phyloP scores from a whole-genome alignment of 2,329 filamentous ascomycete genomes.

The Chalara sp. region DNA sequence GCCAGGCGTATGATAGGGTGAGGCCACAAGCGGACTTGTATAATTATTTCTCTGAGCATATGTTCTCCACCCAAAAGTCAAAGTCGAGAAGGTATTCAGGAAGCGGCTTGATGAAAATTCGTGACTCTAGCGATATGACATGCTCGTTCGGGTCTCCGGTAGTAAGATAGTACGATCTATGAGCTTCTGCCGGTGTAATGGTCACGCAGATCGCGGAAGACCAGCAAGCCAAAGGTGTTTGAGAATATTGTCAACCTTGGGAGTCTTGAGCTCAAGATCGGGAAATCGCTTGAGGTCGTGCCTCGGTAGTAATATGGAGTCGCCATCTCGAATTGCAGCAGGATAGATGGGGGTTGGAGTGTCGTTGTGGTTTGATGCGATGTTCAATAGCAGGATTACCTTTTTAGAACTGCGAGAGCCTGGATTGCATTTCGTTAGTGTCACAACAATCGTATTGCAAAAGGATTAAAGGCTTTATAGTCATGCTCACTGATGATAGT shows the following conservation, averaged over 20 bases:
- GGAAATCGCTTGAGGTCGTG: background rate
- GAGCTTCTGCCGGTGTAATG: slow-evolving; percentile 26
- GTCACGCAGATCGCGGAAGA: slow-evolving; percentile 4
- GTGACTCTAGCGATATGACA: slow-evolving; percentile 24
- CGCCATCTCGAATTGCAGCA: background rate
- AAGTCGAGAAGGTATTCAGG: slow-evolving; percentile 23
- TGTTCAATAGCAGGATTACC: no score
- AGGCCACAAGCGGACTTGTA: slow-evolving; percentile 22
- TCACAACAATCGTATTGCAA: no score
- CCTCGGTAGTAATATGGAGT: background rate
- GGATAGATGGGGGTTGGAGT: no score
- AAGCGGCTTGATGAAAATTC: slow-evolving; percentile 30
- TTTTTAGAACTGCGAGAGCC: no score
- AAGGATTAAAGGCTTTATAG: no score
- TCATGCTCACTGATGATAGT: no score
- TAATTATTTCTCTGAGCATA: slow-evolving; percentile 3
- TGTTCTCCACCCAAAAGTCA: slow-evolving; percentile 18
- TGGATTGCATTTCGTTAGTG: no score
- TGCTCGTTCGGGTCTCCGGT: slow-evolving; percentile 30
- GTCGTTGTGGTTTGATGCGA: no score
- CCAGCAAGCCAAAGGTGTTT: slow-evolving; percentile 10
- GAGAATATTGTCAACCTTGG: slow-evolving; percentile 17
- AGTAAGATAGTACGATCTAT: slow-evolving; percentile 26
- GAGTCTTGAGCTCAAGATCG: background rate
- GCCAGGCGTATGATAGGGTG: slow-evolving; percentile 26